Percentiles rank a stretch among this genome's conserved stretches.
These are phyloP conservation scores for Nannochloropsis salina DNA, from an alignment of 108 stramenopile species.

Conservation along the genomic window DNA sequence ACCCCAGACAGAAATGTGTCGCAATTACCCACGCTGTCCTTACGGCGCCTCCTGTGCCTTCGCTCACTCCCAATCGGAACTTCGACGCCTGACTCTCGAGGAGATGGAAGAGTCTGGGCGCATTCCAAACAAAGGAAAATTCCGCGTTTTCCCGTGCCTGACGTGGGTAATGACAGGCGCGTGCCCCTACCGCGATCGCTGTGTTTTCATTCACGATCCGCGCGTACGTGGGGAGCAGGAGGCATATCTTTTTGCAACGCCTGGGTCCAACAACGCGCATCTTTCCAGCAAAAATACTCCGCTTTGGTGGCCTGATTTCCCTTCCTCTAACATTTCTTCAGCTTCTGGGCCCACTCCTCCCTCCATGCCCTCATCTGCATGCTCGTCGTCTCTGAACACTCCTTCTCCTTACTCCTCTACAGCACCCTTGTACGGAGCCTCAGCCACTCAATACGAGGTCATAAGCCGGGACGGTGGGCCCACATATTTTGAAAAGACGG, in stretches of 20 bases:
- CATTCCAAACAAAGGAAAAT: conserved; percentile 5
- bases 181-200: conserved; percentile 22
- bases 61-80: conserved; percentile 1
- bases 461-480: neutral
- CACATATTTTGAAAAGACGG: neutral
- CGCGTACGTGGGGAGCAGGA: neutral
- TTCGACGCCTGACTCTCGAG: neutral
- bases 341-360: neutral
- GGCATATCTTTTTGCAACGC: neutral
- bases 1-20: neutral
- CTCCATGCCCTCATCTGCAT: neutral
- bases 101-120: conserved; percentile 4
- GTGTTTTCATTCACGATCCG: conserved; percentile 20
- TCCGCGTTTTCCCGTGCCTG: conserved; percentile 15
- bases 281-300: neutral
- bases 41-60: neutral
- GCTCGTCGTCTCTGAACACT: neutral
- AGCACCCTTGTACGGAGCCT: neutral
- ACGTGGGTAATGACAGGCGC: conserved; percentile 23
- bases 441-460: neutral
- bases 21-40: neutral
- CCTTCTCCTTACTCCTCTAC: neutral
- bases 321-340: no score
- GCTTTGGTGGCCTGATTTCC: neutral
- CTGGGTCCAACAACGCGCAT: neutral